These are phyloP conservation scores for Diospyros lotus DNA, from an alignment of 148 eudicot species.

Conservation along the genomic window DNA sequence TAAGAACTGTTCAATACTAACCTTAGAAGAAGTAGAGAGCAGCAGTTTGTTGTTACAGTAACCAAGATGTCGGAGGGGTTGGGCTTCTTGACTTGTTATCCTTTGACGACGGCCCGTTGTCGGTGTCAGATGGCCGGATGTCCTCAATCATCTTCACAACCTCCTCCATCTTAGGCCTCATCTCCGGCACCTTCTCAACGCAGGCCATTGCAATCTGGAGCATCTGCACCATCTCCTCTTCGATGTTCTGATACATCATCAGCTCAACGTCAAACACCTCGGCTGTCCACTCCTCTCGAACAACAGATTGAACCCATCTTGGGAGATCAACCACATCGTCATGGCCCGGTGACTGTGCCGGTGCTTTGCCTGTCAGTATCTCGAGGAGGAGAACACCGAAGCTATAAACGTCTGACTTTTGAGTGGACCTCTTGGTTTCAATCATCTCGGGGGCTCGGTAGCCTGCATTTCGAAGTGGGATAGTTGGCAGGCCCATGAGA, in stretches of 20 bases:
- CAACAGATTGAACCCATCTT: constrained; percentile 93
- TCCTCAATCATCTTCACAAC: constrained; percentile 82
- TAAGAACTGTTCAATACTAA: too few species aligned
- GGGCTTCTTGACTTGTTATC: constrained; percentile 42
- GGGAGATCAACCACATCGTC: constrained; percentile 85
- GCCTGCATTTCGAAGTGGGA: constrained; percentile 60
- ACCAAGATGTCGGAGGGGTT: constrained; percentile 33
- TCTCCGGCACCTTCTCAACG: constrained; percentile 67
- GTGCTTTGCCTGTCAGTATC: constrained; percentile 82
- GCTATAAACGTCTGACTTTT: constrained; percentile 84
- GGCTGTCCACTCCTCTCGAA: constrained; percentile 95
- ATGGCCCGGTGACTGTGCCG: constrained; percentile 57
- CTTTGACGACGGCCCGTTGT: constrained; percentile 50
- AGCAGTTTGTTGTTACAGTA: background rate
- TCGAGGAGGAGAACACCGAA: constrained; percentile 90
- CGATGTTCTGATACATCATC: constrained; percentile 60
- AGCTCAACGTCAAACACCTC: constrained; percentile 86
- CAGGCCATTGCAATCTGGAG: constrained; percentile 95
- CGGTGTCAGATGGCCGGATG: constrained; percentile 47
- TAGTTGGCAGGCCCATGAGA: constrained; percentile 55
- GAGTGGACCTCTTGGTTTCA: constrained; percentile 55
- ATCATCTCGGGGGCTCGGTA: constrained; percentile 82
- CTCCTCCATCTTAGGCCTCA: constrained; percentile 71
- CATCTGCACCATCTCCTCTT: constrained; percentile 96
- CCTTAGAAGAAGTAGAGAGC: too few species aligned